These are phyloP conservation scores for Eucalyptus tenuipes DNA, from an alignment of 345 rosid species.

Conservation along the genomic window DNA sequence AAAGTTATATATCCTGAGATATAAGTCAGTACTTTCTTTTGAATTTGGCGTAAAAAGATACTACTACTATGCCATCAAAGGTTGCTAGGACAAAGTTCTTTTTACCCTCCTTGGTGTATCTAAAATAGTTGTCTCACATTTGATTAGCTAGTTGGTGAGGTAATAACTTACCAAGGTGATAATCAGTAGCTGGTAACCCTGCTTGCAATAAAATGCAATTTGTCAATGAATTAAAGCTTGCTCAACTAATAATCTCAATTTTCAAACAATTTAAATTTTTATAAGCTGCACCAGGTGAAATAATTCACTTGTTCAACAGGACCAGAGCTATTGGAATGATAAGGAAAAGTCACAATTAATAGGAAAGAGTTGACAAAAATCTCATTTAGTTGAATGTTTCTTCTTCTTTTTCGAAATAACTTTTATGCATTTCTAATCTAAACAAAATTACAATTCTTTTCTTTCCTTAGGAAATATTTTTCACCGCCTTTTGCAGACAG, in stretches of 20 bases:
- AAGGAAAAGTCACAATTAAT: background rate
- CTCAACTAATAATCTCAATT: background rate
- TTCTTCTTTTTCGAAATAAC: background rate
- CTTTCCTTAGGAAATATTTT: background rate
- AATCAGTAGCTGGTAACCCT: accelerated
- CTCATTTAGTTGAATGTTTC: background rate
- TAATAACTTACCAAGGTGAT: too few relatives aligned
- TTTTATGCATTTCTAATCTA: background rate
- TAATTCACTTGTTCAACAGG: background rate
- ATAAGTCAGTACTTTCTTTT: background rate
- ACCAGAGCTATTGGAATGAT: background rate
- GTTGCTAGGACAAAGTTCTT: background rate
- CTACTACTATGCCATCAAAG: accelerated
- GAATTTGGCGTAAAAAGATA: background rate
- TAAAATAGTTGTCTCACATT: background rate
- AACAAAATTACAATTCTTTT: background rate
- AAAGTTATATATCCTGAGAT: background rate
- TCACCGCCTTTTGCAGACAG: background rate
- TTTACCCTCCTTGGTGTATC: background rate
- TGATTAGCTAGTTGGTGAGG: too few relatives aligned
- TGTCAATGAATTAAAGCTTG: background rate
- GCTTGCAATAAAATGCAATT: background rate
- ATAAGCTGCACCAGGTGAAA: background rate
- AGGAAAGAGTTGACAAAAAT: background rate
- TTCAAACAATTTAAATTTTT: background rate